Conservation (phyloP, 805 yeast genomes). For the Ogataea methanolica region DNA sequence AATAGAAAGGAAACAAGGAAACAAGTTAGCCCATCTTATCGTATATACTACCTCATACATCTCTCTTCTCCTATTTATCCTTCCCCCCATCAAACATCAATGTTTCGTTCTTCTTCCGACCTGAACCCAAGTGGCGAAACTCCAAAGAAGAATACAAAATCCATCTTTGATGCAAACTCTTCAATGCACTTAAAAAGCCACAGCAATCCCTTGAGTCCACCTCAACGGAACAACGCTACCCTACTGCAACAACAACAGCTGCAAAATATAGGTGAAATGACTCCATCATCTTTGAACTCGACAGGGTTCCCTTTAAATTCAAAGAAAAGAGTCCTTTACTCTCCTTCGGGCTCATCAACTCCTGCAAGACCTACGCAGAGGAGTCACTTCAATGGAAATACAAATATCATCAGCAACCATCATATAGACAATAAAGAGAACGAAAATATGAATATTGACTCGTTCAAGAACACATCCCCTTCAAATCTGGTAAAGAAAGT, state of each 20-base stretch:
- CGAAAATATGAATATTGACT: not conserved
- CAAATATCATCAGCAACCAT: not conserved
- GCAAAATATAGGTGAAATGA: slow-evolving; percentile 12
- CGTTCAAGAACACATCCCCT: slow-evolving; percentile 6
- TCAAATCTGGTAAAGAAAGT: slow-evolving; percentile 22
- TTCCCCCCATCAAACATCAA: too few relatives aligned
- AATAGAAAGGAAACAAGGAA: too few relatives aligned
- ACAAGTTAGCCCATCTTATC: too few relatives aligned
- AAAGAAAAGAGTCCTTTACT: slow-evolving; percentile 24
- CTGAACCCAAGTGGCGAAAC: too few relatives aligned
- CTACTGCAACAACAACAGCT: slow-evolving; percentile 7
- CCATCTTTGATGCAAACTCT: too few relatives aligned
- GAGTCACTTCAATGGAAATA: slow-evolving; percentile 1
- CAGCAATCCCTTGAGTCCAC: too few relatives aligned
- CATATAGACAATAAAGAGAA: slow-evolving; percentile 11
- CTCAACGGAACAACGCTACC: not conserved
- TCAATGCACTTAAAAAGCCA: too few relatives aligned
- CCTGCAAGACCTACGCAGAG: slow-evolving; percentile 18
- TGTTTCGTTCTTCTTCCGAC: too few relatives aligned
- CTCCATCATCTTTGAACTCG: slow-evolving; percentile 20
- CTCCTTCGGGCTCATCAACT: slow-evolving; percentile 22
- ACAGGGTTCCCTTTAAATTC: slow-evolving; percentile 27
- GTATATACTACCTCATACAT: too few relatives aligned
- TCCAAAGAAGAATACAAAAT: too few relatives aligned
- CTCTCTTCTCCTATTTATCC: too few relatives aligned